Evolutionary conservation across 345 rosid species (phyloP).

Genomic region (Zanthoxylum bungeanum): DNA sequence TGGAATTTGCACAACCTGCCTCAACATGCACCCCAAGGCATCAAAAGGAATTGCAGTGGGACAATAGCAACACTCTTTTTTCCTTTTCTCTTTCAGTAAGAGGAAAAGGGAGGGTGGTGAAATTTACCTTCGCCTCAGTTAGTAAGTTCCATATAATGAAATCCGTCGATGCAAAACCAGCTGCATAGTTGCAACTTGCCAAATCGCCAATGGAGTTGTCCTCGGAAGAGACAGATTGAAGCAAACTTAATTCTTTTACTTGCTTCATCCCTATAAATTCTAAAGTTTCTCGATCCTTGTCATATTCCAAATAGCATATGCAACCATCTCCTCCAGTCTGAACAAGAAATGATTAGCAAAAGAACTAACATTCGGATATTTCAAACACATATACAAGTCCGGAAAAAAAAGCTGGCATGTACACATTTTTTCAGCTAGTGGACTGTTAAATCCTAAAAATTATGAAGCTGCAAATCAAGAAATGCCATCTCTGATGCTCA

Average conservation of each 20-base stretch:
- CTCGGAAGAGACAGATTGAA: conserved; percentile 55
- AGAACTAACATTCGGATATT: conserved; percentile 9
- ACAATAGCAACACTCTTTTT: background rate
- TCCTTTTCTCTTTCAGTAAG: background rate
- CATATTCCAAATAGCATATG: conserved; percentile 81
- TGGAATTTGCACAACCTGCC: conserved; percentile 82
- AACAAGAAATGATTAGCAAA: conserved; percentile 22
- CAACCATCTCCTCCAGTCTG: conserved; percentile 99
- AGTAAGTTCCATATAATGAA: conserved; percentile 80
- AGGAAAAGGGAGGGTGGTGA: background rate
- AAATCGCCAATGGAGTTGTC: conserved; percentile 30
- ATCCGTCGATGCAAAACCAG: conserved; percentile 89
- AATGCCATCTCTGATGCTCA: background rate
- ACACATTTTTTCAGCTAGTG: background rate
- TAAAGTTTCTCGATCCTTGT: conserved; percentile 44
- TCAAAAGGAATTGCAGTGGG: conserved; percentile 6
- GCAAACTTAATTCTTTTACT: conserved; percentile 79
- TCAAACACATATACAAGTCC: background rate
- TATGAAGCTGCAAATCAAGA: background rate
- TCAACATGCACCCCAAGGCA: conserved; percentile 28
- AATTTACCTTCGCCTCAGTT: conserved; percentile 67
- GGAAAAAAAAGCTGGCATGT: background rate
- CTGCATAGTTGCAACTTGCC: conserved; percentile 58
- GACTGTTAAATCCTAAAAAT: background rate
- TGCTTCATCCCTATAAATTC: conserved; percentile 94